Evolutionary conservation across 805 yeast species (phyloP), one percentile per base, ranked within the genome.

Genomic region (Cyberlindnera americana): DNA sequence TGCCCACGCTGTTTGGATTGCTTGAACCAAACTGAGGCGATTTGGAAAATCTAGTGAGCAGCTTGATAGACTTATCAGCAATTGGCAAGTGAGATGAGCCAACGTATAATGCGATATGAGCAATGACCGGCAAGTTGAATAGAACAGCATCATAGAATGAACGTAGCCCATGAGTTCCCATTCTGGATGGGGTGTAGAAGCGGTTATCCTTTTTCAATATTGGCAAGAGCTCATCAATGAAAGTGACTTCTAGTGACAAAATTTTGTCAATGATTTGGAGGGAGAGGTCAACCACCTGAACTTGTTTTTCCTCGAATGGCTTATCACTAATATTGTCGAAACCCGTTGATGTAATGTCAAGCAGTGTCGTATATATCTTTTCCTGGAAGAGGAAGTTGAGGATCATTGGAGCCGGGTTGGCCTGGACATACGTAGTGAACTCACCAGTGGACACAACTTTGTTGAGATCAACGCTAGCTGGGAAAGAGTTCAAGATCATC

Each of bases 61-160:
- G 66, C 11, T 64, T 55, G 14, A 89, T 57, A 0, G 91, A 66
- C 3, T 62, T 55, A 1, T 64, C 59, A 0, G 93, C 81, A 23
- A 89, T 62, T 1, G 61, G 51, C 9, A 62, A 45, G 41, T 78
- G 68, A 5, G 70, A 57, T 1, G 79, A 65, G 1, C 95, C 88
- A 36, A 83, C 78, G 53, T 86, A 87, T 14, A 89, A 61, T 0
- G 93, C 83, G 32, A 89, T 58, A 47, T 84, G 84, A 0, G 86
- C 85, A 17, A 90, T 71, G 9, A 84, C 64, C 0, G 88, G 75
- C n/a, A 89, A 62, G 45, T 84, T 75, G 58, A 80, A 78, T 18
- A 85, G 62, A 8, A 90, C 64, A 0, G 90, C 81, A 53, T 87
- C 95, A 52, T 70, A 78, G 48, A 85, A 84, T 4, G 83, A 73